Evolutionary conservation across 2,329 filamentous ascomycete species (phyloP), one percentile per base, ranked within the genome.

Genomic region (Exophiala sideris): DNA sequence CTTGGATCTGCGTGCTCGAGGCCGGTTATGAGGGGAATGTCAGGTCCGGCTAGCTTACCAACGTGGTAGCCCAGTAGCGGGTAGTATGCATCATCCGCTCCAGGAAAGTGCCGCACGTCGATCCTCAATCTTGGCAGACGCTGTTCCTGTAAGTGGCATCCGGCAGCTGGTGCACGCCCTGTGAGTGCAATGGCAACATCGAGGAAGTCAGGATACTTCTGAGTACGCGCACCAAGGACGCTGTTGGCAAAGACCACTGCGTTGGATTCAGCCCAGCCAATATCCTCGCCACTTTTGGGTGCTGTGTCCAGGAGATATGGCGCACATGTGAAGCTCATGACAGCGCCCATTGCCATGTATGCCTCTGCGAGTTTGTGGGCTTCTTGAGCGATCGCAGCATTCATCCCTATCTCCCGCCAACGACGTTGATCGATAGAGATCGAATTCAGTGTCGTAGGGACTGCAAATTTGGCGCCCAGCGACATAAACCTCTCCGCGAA

Each of bases 241-340:
- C 73, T 77, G 39, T 78, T 77, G 1, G 74, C 73, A 52, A 68
- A 77, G 0, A 76, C 70, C 0, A 77, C 75, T 0, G 73, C 75
- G 54, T 77, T 77, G 0, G 73, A 76, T 56, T 76, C 74, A 1
- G 70, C 72, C 72, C 74, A 77, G 0, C 65, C 72, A 2, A 77
- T 65, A 21, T 76, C 65, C 10, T 77, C 71, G 3, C 72, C 74
- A 2, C 44, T 14, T 5, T 62, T 59, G 1, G 71, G 72, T 12
- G 63, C 64, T 24, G 50, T 67, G 1, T 72, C 67, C 0, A 76
- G 68, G 2, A 68, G 63, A 50, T 77, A 77, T 0, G 75, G 75
- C 0, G 74, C 72, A 46, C 74, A 77, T 3, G 74, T 77, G 48
- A 74, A 77, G 2, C 67, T 76, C 8, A 67, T 67, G 1, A 52